Evolutionary conservation across 106 monocot genomes (phyloP).

Genomic region (Dendrobium catenatum): DNA sequence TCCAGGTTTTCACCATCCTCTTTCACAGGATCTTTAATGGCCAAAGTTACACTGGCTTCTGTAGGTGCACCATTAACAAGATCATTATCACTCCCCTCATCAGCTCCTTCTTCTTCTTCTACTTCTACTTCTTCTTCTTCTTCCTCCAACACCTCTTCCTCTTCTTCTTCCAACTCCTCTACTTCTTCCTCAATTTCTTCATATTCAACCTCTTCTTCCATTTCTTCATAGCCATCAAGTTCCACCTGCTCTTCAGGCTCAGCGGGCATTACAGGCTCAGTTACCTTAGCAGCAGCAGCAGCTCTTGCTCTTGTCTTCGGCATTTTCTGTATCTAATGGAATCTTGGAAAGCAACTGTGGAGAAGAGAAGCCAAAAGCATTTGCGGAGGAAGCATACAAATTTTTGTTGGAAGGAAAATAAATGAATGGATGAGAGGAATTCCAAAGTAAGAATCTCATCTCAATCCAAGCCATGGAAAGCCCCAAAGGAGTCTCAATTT

Average conservation of each 20-base stretch:
- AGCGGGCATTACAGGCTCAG: conserved; percentile 12
- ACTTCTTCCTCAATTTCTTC: conserved; percentile 31
- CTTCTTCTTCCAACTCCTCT: conserved; percentile 28
- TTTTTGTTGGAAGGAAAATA: conserved; percentile 24
- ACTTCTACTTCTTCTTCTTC: conserved; percentile 17
- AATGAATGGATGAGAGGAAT: conserved; percentile 63
- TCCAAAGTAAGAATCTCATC: conserved; percentile 49
- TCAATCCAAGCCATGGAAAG: conserved; percentile 44
- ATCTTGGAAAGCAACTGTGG: conserved; percentile 45
- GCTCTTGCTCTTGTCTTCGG: conserved; percentile 25
- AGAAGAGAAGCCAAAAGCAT: conserved; percentile 51
- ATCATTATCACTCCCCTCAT: conserved; percentile 5
- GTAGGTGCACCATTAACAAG: neutral
- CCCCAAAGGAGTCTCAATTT: conserved; percentile 39
- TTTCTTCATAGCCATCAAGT: conserved; percentile 26
- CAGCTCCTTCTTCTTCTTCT: conserved; percentile 3
- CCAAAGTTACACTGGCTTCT: neutral
- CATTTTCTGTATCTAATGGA: conserved; percentile 41
- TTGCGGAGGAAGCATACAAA: conserved; percentile 45
- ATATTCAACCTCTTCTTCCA: conserved; percentile 30
- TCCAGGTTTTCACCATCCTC: conserved; percentile 11
- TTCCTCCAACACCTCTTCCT: conserved; percentile 15
- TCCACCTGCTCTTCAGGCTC: conserved; percentile 25
- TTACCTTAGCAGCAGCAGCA: conserved; percentile 19
- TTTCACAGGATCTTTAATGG: neutral